Percentiles rank a stretch among this genome's conserved stretches.
phyloP scores from a whole-genome alignment of 2,329 filamentous ascomycete genomes.

The Colletotrichum cereale region DNA sequence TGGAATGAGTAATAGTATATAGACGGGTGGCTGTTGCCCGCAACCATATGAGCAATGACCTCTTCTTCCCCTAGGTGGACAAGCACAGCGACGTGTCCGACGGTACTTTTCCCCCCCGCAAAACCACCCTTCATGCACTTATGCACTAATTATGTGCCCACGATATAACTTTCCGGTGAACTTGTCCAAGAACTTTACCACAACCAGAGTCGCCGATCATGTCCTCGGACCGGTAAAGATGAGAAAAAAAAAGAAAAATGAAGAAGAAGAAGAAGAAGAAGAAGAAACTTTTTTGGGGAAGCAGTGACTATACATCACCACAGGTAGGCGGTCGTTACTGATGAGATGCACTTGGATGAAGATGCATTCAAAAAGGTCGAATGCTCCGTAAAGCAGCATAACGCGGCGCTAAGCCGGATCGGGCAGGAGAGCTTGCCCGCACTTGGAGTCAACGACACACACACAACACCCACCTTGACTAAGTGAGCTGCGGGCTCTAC shows the following conservation, averaged over 20 bases:
- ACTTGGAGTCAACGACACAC: background rate
- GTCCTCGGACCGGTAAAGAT: background rate
- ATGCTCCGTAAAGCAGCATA: background rate
- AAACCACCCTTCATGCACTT: background rate
- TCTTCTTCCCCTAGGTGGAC: background rate
- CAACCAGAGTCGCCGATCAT: background rate
- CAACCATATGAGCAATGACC: background rate
- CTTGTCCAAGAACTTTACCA: background rate
- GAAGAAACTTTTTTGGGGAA: too few species aligned
- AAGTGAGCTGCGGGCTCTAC: background rate
- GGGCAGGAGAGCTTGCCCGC: background rate
- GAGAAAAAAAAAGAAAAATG: background rate
- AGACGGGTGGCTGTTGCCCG: background rate
- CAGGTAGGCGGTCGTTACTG: background rate
- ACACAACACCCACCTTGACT: background rate
- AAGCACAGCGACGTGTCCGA: background rate
- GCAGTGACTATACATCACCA: background rate
- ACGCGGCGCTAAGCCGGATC: background rate
- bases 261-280: too few species aligned
- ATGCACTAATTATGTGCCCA: background rate
- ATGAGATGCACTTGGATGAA: background rate
- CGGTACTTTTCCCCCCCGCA: too few species aligned
- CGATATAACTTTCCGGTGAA: background rate
- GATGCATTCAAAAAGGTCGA: background rate
- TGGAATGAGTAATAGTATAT: background rate